Base-by-base conservation (phyloP, 257 asterid genomes). In the Phtheirospermum japonicum region DNA sequence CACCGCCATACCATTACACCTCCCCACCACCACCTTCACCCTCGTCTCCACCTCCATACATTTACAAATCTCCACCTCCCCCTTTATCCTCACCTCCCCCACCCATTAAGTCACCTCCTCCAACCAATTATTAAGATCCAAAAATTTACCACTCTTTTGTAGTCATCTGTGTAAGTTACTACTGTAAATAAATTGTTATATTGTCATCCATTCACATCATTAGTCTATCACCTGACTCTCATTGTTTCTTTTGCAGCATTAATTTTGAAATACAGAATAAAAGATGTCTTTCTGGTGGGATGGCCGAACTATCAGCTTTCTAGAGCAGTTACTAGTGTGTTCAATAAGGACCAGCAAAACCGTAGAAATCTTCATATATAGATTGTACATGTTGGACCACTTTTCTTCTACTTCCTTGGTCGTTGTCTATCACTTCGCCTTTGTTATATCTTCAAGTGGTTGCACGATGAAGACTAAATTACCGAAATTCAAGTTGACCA, bases 341-440 rank as follows among this genome's bases (percentile, higher is more conserved):
- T 66, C 18, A 78, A 82, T 76, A 79, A 79, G 79, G 76, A 67
- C 76, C 30, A 46, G 11, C 74, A 67, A 34, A 68, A n/a, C 62
- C 52, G 37, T 58, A 12, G 37, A 63, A 31, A 64, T 56, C 50
- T 58, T 65, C 67, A 68, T 14, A 60, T 34, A 9, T 48, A n/a
- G 58, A n/a, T n/a, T n/a, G n/a, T n/a, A n/a, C 59, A 30, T 55
- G 60, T 58, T 59, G 74, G 75, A 74, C 79, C 80, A 74, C 63
- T 66, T 72, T 62, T 72, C 76, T 16, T 72, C 78, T 40, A 16
- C 60, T 42, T 63, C 67, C 54, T 65, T 69, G 58, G 64, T 60
- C 20, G 58, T 70, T 82, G 18, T 77, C 12, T 9, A n/a, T n/a
- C 18, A 13, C 50, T 6, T 36, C 43, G 12, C 13, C 13, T 36